These are phyloP conservation scores for Camelina neglecta DNA, from an alignment of 345 rosid genomes.

Conservation along the genomic window DNA sequence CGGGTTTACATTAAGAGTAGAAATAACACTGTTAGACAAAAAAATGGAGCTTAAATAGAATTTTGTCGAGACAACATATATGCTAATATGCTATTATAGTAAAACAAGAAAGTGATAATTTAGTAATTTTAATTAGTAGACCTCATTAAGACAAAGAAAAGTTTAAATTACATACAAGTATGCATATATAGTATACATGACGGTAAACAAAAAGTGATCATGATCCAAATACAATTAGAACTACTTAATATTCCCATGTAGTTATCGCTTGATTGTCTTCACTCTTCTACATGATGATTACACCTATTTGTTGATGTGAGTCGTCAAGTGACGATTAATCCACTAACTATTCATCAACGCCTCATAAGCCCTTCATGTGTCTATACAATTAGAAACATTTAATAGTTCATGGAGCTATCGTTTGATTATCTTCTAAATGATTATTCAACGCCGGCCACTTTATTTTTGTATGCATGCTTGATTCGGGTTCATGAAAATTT, in stretches of 20 bases:
- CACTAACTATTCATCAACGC: neutral
- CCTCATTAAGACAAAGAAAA: neutral
- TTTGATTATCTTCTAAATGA: too few relatives aligned
- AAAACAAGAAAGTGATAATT: neutral
- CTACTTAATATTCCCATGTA: too few relatives aligned
- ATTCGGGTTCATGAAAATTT: neutral
- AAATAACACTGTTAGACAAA: neutral
- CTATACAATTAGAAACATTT: too few relatives aligned
- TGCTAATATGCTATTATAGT: neutral
- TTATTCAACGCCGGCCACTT: neutral
- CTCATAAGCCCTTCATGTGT: neutral
- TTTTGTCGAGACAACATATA: neutral
- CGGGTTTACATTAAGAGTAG: too few relatives aligned
- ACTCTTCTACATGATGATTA: neutral
- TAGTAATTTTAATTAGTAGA: neutral
- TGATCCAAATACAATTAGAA: too few relatives aligned
- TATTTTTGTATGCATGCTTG: neutral
- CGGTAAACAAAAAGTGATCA: too few relatives aligned
- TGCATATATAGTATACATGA: neutral
- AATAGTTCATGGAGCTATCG: too few relatives aligned
- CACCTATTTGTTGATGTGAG: neutral
- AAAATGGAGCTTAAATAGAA: neutral
- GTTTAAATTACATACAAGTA: neutral
- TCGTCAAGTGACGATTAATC: too few relatives aligned
- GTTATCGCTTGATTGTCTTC: neutral